Conservation (phyloP, 2,329 filamentous ascomycete genomes). For the Alternaria ventricosa region DNA sequence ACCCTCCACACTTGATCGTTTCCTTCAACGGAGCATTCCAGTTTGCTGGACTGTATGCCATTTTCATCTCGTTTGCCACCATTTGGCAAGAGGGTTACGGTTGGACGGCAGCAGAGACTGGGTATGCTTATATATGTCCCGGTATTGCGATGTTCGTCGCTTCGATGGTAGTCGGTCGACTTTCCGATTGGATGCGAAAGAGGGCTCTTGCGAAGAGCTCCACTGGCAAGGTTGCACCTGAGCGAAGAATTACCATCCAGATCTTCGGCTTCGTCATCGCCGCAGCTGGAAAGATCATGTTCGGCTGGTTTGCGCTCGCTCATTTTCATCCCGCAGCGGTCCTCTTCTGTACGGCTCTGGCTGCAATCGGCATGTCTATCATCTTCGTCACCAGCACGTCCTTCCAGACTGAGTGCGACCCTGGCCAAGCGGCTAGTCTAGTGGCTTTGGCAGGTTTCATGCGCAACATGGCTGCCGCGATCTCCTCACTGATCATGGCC, state of each 20-base stretch:
- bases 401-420: constrained; percentile 52
- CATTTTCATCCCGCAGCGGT: constrained; percentile 27
- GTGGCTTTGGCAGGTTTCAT: constrained; percentile 52
- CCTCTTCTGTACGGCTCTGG: constrained; percentile 34
- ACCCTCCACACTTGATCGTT: constrained; percentile 39
- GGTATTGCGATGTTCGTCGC: constrained; percentile 44
- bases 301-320: constrained; percentile 50
- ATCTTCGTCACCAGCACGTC: constrained; percentile 53
- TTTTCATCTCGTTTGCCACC: constrained; percentile 34
- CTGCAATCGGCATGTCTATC: constrained; percentile 48
- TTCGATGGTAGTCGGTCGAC: constrained; percentile 48
- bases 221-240: constrained; percentile 43
- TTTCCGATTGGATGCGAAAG: constrained; percentile 49
- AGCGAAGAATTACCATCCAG: constrained; percentile 50
- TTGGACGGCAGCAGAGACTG: constrained; percentile 45
- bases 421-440: constrained; percentile 49
- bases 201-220: constrained; percentile 30
- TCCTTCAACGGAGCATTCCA: constrained; percentile 37
- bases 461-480: constrained; percentile 50
- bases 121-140: constrained; percentile 48
- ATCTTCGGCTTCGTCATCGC: constrained; percentile 51
- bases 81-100: constrained; percentile 40
- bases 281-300: constrained; percentile 50
- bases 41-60: constrained; percentile 36
- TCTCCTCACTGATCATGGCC: constrained; percentile 48